Percentiles rank a stretch among this genome's conserved stretches.
Evolutionary conservation across 2,329 filamentous ascomycete species (phyloP).

Genomic region (Metarhizium humberi): DNA sequence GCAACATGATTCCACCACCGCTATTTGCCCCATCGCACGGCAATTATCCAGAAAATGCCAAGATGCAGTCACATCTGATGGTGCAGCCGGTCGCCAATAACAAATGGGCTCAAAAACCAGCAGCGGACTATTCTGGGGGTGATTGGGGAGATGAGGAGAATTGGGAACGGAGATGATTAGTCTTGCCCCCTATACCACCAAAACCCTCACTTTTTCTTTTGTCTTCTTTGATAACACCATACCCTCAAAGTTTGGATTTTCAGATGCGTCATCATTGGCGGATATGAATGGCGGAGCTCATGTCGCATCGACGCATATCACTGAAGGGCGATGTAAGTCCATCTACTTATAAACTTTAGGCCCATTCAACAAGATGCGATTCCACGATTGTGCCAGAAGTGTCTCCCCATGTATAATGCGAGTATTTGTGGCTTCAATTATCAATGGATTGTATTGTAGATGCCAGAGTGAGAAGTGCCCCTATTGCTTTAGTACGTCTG

Average conservation of each 20-base stretch:
- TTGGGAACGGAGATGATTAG: not conserved
- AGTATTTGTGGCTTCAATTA: no score
- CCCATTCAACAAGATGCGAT: no score
- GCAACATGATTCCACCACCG: slow-evolving; percentile 5
- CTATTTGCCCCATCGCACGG: slow-evolving; percentile 1
- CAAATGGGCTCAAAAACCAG: slow-evolving; percentile 15
- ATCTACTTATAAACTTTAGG: no score
- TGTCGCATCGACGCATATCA: no score
- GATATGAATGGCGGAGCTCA: no score
- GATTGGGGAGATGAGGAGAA: slow-evolving; percentile 16
- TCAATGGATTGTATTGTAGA: no score
- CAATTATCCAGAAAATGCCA: not conserved
- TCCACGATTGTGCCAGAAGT: no score
- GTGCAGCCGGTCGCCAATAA: not conserved
- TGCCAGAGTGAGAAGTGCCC: no score
- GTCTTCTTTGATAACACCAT: not conserved
- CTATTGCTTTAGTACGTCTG: not conserved
- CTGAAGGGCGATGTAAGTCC: no score
- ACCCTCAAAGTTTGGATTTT: no score
- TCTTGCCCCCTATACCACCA: not conserved
- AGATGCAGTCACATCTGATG: not conserved
- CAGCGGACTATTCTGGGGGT: slow-evolving; percentile 19
- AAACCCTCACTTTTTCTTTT: not conserved
- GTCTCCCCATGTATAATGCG: no score
- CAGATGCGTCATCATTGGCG: no score